Percentiles rank a stretch among this genome's conserved stretches.
phyloP scores from a whole-genome alignment of 768 basidiomycete genomes.

The Pleurotus tuber-regium region DNA sequence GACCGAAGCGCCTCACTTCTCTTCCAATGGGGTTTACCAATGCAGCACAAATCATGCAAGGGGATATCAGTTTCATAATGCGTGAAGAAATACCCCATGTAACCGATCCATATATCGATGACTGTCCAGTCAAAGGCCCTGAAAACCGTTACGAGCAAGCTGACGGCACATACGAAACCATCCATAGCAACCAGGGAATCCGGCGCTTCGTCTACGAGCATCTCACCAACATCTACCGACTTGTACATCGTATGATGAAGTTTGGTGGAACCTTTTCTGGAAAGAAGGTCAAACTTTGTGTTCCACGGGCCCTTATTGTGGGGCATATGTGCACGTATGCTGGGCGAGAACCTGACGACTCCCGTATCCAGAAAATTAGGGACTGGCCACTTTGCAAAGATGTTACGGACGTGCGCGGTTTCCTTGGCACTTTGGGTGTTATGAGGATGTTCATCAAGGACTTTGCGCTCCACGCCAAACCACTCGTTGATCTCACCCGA shows the following conservation, averaged over 20 bases:
- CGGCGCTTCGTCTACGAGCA: constrained; percentile 38
- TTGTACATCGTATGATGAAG: constrained; percentile 35
- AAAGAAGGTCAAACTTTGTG: constrained; percentile 29
- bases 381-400: not conserved
- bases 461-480: constrained; percentile 20
- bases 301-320: constrained; percentile 24
- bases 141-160: constrained; percentile 22
- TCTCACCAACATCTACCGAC: constrained; percentile 28
- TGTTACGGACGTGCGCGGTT: constrained; percentile 15
- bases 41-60: constrained; percentile 36
- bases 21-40: constrained; percentile 41
- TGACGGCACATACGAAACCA: constrained; percentile 29
- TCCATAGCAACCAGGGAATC: constrained; percentile 33
- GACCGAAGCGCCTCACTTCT: constrained; percentile 22
- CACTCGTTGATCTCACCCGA: constrained; percentile 22
- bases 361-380: not conserved
- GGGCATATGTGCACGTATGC: constrained; percentile 35
- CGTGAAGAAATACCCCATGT: constrained; percentile 28
- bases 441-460: constrained; percentile 27
- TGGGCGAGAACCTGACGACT: constrained; percentile 14
- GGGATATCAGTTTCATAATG: constrained; percentile 25
- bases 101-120: constrained; percentile 28
- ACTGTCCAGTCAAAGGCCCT: constrained; percentile 28
- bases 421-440: constrained; percentile 27
- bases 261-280: constrained; percentile 35